A percentile compares a stretch with the other conserved stretches of the same genome.
Conservation (phyloP, 73 alveolate species). For the Paraurostyla sp. region DNA sequence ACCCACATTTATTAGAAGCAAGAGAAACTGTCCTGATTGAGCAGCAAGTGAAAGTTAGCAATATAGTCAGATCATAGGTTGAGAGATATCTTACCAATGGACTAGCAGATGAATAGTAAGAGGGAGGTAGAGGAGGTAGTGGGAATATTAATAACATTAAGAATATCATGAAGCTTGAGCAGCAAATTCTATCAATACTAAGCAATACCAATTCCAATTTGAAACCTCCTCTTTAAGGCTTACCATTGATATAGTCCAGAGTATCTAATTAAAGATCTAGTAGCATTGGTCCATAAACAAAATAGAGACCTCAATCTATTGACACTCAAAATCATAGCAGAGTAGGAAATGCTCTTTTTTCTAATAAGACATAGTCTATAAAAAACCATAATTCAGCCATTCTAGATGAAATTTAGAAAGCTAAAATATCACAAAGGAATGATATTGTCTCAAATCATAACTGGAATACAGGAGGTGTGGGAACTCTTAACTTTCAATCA, state of each 20-base stretch:
- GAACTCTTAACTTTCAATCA: background rate
- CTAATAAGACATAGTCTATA: background rate
- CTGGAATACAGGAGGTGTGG: background rate
- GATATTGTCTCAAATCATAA: background rate
- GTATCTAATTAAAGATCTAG: background rate
- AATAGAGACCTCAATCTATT: background rate
- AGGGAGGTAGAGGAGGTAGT: background rate
- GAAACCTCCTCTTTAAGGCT: background rate
- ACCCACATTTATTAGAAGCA: background rate
- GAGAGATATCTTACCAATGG: background rate
- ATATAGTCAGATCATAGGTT: background rate
- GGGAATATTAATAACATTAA: background rate
- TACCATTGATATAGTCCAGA: background rate
- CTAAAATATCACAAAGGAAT: background rate
- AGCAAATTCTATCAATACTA: background rate
- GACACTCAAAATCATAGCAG: background rate
- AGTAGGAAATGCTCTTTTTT: background rate
- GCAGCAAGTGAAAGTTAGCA: background rate
- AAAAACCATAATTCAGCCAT: background rate
- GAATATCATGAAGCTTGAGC: background rate
- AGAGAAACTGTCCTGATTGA: background rate
- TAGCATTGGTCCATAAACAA: background rate
- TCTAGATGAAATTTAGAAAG: background rate
- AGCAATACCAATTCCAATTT: background rate
- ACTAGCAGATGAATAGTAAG: background rate